Percentiles rank a stretch among this genome's conserved stretches.
These are phyloP conservation scores for Eucalyptus tenuipes DNA, from an alignment of 345 rosid genomes.

Conservation along the genomic window DNA sequence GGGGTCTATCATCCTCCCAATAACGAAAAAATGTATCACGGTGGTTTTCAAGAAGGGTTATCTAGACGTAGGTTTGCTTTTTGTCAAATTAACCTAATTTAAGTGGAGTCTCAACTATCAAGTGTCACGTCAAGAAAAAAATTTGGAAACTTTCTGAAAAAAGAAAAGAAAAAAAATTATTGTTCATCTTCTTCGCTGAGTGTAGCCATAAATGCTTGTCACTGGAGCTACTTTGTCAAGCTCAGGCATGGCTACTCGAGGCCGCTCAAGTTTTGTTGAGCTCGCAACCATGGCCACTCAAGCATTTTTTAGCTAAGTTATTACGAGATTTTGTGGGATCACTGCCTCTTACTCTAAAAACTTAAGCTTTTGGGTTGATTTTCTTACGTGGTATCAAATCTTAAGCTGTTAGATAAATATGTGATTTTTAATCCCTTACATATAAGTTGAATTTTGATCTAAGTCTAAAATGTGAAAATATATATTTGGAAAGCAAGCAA, in stretches of 20 bases:
- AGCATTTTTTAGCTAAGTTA: neutral
- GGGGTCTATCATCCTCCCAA: no score
- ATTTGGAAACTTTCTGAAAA: accelerated
- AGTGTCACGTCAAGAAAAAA: neutral
- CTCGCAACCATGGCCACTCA: neutral
- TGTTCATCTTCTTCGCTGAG: neutral
- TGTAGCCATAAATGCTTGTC: neutral
- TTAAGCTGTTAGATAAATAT: no score
- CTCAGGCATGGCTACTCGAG: neutral
- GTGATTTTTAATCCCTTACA: neutral
- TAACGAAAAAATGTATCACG: no score
- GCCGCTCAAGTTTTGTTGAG: neutral
- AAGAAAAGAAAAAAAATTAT: neutral
- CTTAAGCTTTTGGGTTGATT: neutral
- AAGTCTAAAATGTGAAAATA: neutral
- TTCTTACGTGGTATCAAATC: neutral
- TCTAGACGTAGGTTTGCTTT: no score
- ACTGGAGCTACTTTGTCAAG: neutral
- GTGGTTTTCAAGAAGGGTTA: no score
- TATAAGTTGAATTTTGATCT: neutral
- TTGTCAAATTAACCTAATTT: no score
- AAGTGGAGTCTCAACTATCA: neutral
- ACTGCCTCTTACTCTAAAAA: neutral
- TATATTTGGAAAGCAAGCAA: neutral
- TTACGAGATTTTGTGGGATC: neutral